These are phyloP conservation scores for Komagataella ulmi DNA, from an alignment of 805 yeast genomes.

Conservation along the genomic window DNA sequence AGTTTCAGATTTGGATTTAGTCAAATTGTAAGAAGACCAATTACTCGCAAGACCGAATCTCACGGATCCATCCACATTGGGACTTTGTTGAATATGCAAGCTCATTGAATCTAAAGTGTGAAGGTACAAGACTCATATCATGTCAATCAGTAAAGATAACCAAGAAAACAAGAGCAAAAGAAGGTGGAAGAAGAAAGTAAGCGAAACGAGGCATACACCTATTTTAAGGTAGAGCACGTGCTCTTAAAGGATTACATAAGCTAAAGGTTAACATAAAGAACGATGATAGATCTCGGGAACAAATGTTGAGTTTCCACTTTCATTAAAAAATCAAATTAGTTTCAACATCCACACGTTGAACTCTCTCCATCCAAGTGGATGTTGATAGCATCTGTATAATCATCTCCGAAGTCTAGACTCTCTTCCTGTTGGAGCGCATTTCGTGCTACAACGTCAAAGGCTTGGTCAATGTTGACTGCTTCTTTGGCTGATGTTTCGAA, in stretches of 20 bases:
- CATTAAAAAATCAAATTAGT: background rate
- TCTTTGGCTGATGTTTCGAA: slow-evolving; percentile 98
- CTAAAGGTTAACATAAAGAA: background rate
- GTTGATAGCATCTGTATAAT: slow-evolving; percentile 92
- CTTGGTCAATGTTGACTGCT: slow-evolving; percentile 87
- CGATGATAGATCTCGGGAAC: background rate
- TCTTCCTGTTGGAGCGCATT: slow-evolving; percentile 94
- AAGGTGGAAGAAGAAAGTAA: background rate
- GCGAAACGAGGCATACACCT: background rate
- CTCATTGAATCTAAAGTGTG: background rate
- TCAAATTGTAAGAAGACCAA: background rate
- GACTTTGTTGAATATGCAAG: background rate
- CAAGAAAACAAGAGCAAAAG: background rate
- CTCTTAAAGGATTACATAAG: background rate
- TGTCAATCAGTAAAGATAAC: background rate
- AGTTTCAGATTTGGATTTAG: background rate
- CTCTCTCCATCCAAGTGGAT: slow-evolving; percentile 81
- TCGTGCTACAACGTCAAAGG: slow-evolving; percentile 91
- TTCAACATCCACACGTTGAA: slow-evolving; percentile 62
- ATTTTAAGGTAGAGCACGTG: background rate
- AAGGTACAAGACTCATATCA: background rate
- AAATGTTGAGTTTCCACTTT: background rate
- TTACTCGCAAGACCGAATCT: background rate
- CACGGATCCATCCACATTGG: background rate
- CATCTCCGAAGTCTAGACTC: slow-evolving; percentile 81